Base-by-base conservation (phyloP, 495 filamentous ascomycete species). In the Aspergillus cavernicola region DNA sequence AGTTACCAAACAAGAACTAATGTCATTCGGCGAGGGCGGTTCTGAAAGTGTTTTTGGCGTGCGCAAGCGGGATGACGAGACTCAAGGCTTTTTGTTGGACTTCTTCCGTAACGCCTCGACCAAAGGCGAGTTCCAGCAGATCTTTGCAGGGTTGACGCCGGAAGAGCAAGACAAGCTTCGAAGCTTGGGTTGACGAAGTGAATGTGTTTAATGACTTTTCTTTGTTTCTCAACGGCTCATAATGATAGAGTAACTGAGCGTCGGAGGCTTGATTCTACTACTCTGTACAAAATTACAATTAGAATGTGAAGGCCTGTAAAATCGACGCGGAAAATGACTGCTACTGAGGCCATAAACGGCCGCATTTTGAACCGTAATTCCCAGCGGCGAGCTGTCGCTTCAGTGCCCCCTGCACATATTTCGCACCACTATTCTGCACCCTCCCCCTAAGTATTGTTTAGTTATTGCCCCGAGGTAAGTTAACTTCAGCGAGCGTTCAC, bases 61-160 rank as follows among this genome's bases (percentile, higher is more conserved):
- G 54, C 83, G 88, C 32, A 80, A 85, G 60, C 77, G 83, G n/a
- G 92, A 98, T 61, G 92, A 97, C 63, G 90, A 96, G 66, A 97
- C 92, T 11, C 88, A 96, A 67, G 81, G 76, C 7, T 95, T 88
- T 62, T 75, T 98, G 29, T 70, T 78, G 1, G 81, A 88, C 8
- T 98, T 96, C 67, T 97, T 98, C 76, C 77, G 85, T 11, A 71
- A 80, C 35, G 81, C 85, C 9, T 83, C 82, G 3, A 84, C 86
- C 37, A 80, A 89, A 56, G 80, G 84, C 3, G 84, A 77, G 15
- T 96, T 96, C 68, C 80, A 82, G 59, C 82, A 86, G 29, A 75
- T 92, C 58, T 96, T 85, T 66, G 75, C 71, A 15, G 72, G 80
- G 10, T 63, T 97, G 63, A 88, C 77, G 4, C 77, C 81, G 6